Evolutionary conservation across 371 early-diverging fungal genomes (phyloP).

Genomic region (Mucor irregularis): DNA sequence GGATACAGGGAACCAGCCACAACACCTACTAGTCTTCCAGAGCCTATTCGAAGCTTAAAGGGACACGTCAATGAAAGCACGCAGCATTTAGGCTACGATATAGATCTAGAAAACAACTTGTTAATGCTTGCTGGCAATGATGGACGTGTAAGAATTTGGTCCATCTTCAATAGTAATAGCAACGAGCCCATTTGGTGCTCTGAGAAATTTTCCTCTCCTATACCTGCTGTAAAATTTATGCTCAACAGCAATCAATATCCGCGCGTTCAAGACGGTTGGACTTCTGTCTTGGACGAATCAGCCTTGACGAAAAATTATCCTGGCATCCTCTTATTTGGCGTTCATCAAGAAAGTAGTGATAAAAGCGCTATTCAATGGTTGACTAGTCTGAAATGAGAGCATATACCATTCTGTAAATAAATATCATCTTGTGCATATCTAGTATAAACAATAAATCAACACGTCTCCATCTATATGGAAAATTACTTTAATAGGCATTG

Average conservation of each 20-base stretch:
- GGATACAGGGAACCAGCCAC: background rate
- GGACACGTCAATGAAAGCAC: constrained; percentile 26
- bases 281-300: background rate
- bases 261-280: constrained; percentile 13
- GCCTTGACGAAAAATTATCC: background rate
- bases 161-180: constrained; percentile 1
- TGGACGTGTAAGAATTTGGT: constrained; percentile 31
- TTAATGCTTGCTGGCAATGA: constrained; percentile 24
- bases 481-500: too few relatives aligned
- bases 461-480: too few relatives aligned
- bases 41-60: constrained; percentile 17
- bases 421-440: too few relatives aligned
- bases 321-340: constrained; percentile 11
- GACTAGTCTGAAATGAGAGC: too few relatives aligned
- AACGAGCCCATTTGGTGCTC: constrained; percentile 30
- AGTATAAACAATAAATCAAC: too few relatives aligned
- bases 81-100: constrained; percentile 22
- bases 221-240: constrained; percentile 25
- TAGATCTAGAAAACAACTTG: constrained; percentile 15
- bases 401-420: too few relatives aligned
- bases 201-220: constrained; percentile 7
- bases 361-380: constrained; percentile 8
- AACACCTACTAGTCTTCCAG: background rate
- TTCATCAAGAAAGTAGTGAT: background rate
- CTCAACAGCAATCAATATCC: background rate